A percentile compares a stretch with the other conserved stretches of the same genome.
phyloP scores from a whole-genome alignment of 805 yeast species.

The Candida sphagnicola region DNA sequence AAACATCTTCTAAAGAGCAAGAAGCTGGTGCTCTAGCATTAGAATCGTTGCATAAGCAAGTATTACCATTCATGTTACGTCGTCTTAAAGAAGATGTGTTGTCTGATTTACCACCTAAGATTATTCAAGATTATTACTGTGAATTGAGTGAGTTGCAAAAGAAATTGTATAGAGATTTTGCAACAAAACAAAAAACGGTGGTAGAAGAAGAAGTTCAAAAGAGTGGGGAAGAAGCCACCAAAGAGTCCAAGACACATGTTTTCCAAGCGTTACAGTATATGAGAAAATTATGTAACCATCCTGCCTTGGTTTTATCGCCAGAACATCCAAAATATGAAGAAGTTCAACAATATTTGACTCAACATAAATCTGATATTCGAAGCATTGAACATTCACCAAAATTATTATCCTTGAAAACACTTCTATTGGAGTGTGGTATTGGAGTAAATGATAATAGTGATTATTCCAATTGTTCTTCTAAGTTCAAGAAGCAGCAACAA shows the following conservation, averaged over 20 bases:
- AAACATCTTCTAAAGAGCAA: conserved; percentile 87
- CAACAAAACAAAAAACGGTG: conserved; percentile 71
- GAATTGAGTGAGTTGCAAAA: conserved; percentile 89
- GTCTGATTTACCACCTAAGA: conserved; percentile 95
- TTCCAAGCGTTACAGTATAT: conserved; percentile 97
- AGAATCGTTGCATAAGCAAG: conserved; percentile 95
- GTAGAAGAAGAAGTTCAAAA: conserved; percentile 62
- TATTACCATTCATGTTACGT: conserved; percentile 91
- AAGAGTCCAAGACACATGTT: conserved; percentile 76
- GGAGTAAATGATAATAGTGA: conserved; percentile 44
- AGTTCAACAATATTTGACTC: conserved; percentile 57
- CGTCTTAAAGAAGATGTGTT: conserved; percentile 94
- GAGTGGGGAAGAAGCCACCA: conserved; percentile 27
- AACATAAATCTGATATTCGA: conserved; percentile 55
- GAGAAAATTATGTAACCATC: conserved; percentile 96
- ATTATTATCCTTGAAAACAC: conserved; percentile 71
- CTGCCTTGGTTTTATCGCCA: conserved; percentile 79
- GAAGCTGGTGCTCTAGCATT: conserved; percentile 95
- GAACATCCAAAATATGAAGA: conserved; percentile 78
- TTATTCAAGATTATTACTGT: conserved; percentile 97
- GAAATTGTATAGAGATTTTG: conserved; percentile 83
- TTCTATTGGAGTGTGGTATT: conserved; percentile 90
- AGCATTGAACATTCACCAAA: conserved; percentile 90
- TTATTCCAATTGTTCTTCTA: conserved; percentile 18
- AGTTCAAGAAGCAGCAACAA: conserved; percentile 30